Conservation (phyloP, 129 eudicot genomes). For the Erigeron canadensis region DNA sequence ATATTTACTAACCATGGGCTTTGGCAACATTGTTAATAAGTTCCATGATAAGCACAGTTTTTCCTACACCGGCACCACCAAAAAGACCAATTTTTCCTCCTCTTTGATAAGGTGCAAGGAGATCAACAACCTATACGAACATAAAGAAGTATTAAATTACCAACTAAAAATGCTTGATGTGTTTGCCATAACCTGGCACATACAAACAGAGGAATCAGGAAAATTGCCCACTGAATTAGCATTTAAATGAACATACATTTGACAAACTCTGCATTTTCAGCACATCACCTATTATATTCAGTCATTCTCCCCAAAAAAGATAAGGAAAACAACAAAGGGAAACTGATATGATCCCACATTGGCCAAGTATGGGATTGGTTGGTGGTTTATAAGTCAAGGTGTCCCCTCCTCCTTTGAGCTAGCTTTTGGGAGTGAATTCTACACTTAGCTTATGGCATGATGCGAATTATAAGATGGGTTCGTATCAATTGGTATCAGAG, state of each 20-base stretch:
- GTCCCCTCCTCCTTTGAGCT: too few relatives aligned
- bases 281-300: background rate
- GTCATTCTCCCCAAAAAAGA: background rate
- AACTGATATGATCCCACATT: too few relatives aligned
- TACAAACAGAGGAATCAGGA: background rate
- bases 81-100: slow-evolving; percentile 91
- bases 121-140: slow-evolving; percentile 66
- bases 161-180: background rate
- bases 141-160: background rate
- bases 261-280: background rate
- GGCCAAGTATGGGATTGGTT: too few relatives aligned
- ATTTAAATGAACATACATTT: background rate
- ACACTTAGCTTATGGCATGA: too few relatives aligned
- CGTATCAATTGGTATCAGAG: too few relatives aligned
- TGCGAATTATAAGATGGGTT: too few relatives aligned
- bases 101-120: slow-evolving; percentile 86
- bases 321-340: background rate
- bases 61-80: slow-evolving; percentile 96
- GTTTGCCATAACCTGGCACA: background rate
- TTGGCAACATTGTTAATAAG: slow-evolving; percentile 89
- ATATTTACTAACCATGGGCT: slow-evolving; percentile 65
- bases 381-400: too few relatives aligned
- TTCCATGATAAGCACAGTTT: slow-evolving; percentile 90
- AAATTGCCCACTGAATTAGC: background rate
- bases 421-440: too few relatives aligned